phyloP scores from a whole-genome alignment of 345 rosid genomes.

The Dovyalis caffra region DNA sequence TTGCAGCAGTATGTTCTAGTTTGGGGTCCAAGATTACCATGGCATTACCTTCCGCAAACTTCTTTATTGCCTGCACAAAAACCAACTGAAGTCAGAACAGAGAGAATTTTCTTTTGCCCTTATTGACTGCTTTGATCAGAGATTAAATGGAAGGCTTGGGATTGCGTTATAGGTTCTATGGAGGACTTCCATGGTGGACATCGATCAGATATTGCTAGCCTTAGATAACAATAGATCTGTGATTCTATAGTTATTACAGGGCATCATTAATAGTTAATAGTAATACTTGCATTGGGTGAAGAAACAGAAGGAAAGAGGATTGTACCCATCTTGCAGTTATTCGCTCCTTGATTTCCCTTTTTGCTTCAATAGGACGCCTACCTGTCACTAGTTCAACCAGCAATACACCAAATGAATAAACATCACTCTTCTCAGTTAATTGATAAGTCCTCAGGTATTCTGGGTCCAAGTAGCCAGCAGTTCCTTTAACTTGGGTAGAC shows the following conservation, averaged over 20 bases:
- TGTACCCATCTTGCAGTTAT: conserved; percentile 82
- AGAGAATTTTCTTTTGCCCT: neutral
- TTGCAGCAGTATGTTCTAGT: conserved; percentile 49
- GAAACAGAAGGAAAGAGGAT: conserved; percentile 10
- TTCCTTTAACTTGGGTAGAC: conserved; percentile 97
- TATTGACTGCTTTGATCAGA: neutral
- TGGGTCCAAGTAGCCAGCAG: conserved; percentile 92
- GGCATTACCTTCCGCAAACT: conserved; percentile 64
- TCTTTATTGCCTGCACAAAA: conserved; percentile 69
- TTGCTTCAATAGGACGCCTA: conserved; percentile 85
- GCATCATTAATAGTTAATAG: neutral
- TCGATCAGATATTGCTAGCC: neutral
- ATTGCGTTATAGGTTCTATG: neutral
- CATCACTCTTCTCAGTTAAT: conserved; percentile 92
- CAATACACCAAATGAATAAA: conserved; percentile 86
- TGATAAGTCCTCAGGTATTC: conserved; percentile 87
- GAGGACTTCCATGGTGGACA: neutral
- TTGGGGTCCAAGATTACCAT: conserved; percentile 60
- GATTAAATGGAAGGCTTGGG: neutral
- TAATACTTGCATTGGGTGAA: neutral
- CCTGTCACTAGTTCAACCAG: conserved; percentile 75
- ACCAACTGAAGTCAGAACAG: conserved; percentile 9
- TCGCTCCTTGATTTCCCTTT: conserved; percentile 67
- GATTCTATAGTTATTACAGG: neutral
- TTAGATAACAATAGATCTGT: neutral